A percentile compares a stretch with the other conserved stretches of the same genome.
These are phyloP conservation scores for Syzygium grande DNA, from an alignment of 345 rosid genomes.

Conservation along the genomic window DNA sequence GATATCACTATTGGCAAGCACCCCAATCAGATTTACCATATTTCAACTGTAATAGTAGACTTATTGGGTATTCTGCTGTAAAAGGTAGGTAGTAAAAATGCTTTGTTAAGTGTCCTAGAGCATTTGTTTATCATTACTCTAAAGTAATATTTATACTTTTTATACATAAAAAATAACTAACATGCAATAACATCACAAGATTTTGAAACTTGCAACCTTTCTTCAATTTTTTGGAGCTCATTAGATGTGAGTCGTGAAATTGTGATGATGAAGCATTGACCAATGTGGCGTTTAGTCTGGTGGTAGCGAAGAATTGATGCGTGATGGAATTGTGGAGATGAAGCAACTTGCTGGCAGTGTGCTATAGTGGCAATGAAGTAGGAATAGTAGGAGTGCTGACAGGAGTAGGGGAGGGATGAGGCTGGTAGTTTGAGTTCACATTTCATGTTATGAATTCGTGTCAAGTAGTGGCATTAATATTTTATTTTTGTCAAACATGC, in stretches of 20 bases:
- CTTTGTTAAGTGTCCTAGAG: not conserved
- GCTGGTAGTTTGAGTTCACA: not conserved
- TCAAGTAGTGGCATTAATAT: not conserved
- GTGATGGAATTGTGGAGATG: not conserved
- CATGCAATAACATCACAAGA: not conserved
- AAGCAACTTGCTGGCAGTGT: not conserved
- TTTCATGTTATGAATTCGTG: not conserved
- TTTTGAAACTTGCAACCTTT: not conserved
- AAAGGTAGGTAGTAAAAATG: not conserved
- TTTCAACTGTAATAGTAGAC: not conserved
- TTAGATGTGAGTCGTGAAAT: not conserved
- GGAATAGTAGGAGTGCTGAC: not conserved
- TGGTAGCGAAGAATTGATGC: not conserved
- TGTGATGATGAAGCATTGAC: not conserved
- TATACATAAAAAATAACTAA: not conserved
- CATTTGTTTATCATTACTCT: not conserved
- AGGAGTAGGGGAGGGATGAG: not conserved
- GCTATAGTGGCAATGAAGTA: not conserved
- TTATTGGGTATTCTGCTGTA: not conserved
- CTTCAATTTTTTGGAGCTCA: not conserved
- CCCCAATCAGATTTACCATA: not conserved
- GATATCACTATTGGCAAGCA: not conserved
- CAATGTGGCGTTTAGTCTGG: not conserved
- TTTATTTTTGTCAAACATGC: not conserved
- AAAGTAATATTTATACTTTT: not conserved